Evolutionary conservation across 2,329 filamentous ascomycete species (phyloP), one percentile per base, ranked within the genome.

Genomic region (Exophiala aquamarina): DNA sequence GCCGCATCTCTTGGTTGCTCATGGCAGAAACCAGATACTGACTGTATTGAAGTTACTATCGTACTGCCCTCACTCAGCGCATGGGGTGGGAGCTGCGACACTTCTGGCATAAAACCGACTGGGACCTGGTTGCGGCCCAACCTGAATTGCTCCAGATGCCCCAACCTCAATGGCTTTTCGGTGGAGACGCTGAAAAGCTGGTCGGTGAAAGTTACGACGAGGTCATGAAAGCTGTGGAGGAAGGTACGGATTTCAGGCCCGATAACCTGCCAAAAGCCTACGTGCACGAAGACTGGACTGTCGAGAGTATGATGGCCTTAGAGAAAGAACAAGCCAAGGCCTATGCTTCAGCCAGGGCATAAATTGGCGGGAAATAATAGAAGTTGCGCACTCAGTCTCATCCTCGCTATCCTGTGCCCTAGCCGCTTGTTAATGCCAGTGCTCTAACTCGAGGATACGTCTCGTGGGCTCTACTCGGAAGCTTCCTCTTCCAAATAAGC

Each of bases 111-210:
- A 17, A 49, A n/a, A 41, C 46, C 4, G 38, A 52, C 21, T 52
- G 49, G 49, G 29, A 41, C 3, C 40, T 28, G 5, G 29, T 52
- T 5, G 17, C 13, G 10, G 34, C 31, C 10, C 29, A 49, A 13
- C 29, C 49, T 3, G 23, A 32, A 9, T 17, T 35, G 9, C 13
- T 47, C 11, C 33, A 48, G 2, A 28, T 47, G n/a, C 51, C 69
- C 9, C 65, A 72, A 28, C 72, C 76, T 51, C 68, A 66, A 41
- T 77, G 74, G 74, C 60, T 78, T 4, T 63, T 75, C n/a, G 62
- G 67, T 26, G 73, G 75, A 54, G 74, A 78, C 54, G 68, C 72
- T 15, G 73, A 77, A 62, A 62, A 59, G 28, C 67, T 75, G 50
- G 71, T 72, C 1, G 70, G 73, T 48, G 61, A 66, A 23, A 60